Conservation (phyloP, 2,329 filamentous ascomycete species). For the Aspergillus terreus region DNA sequence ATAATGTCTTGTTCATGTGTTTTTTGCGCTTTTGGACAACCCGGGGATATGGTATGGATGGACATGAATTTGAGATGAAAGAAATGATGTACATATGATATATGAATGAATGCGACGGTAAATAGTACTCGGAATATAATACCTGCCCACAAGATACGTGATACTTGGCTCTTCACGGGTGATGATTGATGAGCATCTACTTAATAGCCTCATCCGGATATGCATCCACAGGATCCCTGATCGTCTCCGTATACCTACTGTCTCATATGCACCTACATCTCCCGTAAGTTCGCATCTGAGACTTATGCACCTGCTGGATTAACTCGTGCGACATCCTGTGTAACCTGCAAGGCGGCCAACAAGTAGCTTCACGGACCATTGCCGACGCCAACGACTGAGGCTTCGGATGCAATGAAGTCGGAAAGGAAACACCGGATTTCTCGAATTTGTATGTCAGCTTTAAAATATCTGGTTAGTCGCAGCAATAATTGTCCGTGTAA, state of each 20-base stretch:
- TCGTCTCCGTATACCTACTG: too few species aligned
- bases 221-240: too few species aligned
- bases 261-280: background rate
- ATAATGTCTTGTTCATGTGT: slow-evolving; percentile 7
- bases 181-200: background rate
- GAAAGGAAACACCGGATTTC: too few species aligned
- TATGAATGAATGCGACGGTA: slow-evolving; percentile 1
- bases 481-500: too few species aligned
- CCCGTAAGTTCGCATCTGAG: background rate
- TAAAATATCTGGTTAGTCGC: too few species aligned
- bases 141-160: background rate
- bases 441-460: too few species aligned
- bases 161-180: background rate
- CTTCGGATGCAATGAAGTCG: background rate
- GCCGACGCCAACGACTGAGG: background rate
- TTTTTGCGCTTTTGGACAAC: background rate
- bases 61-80: background rate
- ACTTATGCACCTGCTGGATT: slow-evolving; percentile 14
- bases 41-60: background rate
- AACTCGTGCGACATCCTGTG: slow-evolving; percentile 16
- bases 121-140: slow-evolving; percentile 1
- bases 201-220: too few species aligned
- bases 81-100: slow-evolving; percentile 23
- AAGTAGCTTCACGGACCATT: background rate
- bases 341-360: slow-evolving; percentile 15